phyloP scores from a whole-genome alignment of 2,329 filamentous ascomycete species.

The Chrysoporthe cubensis region DNA sequence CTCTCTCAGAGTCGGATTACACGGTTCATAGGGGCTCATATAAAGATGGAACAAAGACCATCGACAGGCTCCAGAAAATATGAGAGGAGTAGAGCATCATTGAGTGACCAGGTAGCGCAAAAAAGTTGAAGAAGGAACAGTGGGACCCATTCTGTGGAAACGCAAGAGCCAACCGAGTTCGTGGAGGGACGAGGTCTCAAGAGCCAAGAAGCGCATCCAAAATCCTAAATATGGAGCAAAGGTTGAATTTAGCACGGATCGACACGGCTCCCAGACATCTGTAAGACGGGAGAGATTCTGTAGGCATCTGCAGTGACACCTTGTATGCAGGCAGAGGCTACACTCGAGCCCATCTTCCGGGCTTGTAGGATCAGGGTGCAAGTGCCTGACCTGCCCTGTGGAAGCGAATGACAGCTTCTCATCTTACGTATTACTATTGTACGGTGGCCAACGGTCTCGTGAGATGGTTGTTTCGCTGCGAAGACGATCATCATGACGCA shows the following conservation, averaged over 20 bases:
- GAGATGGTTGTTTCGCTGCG: not conserved
- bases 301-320: not conserved
- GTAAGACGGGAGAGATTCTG: not conserved
- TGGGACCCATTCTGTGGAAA: not conserved
- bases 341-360: not conserved
- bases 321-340: not conserved
- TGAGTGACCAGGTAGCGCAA: not conserved
- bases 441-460: not conserved
- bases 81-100: not conserved
- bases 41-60: not conserved
- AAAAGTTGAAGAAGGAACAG: not conserved
- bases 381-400: not conserved
- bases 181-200: not conserved
- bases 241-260: not conserved
- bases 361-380: not conserved
- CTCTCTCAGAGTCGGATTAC: not conserved
- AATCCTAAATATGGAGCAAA: not conserved
- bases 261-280: not conserved
- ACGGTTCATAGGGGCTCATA: no score
- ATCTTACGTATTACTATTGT: no score
- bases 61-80: not conserved
- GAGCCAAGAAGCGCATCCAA: not conserved
- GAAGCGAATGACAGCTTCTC: not conserved
- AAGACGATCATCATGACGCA: constrained; percentile 1
- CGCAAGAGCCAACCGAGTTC: not conserved